Evolutionary conservation across 805 yeast species (phyloP).

Genomic region (Candida vaughaniae): DNA sequence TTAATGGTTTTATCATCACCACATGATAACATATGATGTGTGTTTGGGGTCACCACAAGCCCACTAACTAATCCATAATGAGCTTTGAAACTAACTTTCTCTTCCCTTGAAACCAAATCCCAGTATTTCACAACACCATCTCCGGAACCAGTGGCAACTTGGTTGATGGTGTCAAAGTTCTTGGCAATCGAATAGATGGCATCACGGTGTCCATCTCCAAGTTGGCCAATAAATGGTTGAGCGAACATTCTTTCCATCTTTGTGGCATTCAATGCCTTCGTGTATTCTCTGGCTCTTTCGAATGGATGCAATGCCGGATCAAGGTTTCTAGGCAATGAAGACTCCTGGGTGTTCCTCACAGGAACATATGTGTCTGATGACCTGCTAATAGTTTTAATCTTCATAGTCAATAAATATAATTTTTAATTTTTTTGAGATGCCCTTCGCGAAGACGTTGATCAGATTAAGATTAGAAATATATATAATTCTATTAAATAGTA

Average conservation of each 20-base stretch:
- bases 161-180: slow-evolving; percentile 65
- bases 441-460: no score
- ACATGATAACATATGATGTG: slow-evolving; percentile 68
- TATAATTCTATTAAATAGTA: slow-evolving; percentile 2
- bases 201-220: slow-evolving; percentile 93
- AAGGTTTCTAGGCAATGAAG: slow-evolving; percentile 82
- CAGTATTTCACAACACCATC: slow-evolving; percentile 95
- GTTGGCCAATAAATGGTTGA: slow-evolving; percentile 91
- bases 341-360: slow-evolving; percentile 84
- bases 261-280: slow-evolving; percentile 92
- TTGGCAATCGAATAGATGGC: slow-evolving; percentile 89
- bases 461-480: no score
- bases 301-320: slow-evolving; percentile 96
- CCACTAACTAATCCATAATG: slow-evolving; percentile 92
- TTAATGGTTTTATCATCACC: slow-evolving; percentile 89
- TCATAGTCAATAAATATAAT: slow-evolving; percentile 44
- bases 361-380: slow-evolving; percentile 93
- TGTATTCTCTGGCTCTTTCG: slow-evolving; percentile 94
- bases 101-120: slow-evolving; percentile 81
- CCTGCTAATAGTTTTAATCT: slow-evolving; percentile 83
- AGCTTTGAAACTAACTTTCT: slow-evolving; percentile 74
- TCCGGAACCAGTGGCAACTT: slow-evolving; percentile 88
- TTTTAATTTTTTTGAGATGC: neutral
- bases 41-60: slow-evolving; percentile 61
- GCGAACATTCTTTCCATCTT: slow-evolving; percentile 96